Conservation (phyloP, 345 rosid species). For the Lenwebbia sp. region DNA sequence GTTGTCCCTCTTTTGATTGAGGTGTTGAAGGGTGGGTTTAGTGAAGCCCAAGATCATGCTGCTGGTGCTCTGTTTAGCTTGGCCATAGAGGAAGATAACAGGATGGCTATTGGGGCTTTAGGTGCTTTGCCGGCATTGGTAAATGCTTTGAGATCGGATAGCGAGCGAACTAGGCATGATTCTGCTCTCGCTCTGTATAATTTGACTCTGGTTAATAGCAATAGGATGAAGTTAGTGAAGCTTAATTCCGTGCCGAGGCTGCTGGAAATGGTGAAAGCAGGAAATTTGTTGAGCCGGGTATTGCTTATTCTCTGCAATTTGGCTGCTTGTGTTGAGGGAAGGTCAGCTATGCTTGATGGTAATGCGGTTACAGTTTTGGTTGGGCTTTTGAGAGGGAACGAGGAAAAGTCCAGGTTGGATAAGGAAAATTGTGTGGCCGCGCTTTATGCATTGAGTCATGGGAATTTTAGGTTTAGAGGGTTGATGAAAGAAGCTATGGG, state of each 20-base stretch:
- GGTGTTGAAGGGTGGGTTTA: conserved; percentile 51
- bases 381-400: conserved; percentile 37
- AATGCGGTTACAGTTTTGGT: conserved; percentile 54
- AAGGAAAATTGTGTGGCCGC: conserved; percentile 60
- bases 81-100: conserved; percentile 67
- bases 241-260: conserved; percentile 56
- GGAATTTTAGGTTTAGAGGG: conserved; percentile 70
- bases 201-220: conserved; percentile 48
- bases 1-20: conserved; percentile 54
- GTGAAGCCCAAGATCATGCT: conserved; percentile 72
- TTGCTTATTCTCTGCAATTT: conserved; percentile 52
- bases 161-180: conserved; percentile 54
- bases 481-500: conserved; percentile 52
- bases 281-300: conserved; percentile 33
- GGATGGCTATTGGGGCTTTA: conserved; percentile 73
- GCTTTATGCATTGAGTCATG: conserved; percentile 40
- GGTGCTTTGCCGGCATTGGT: conserved; percentile 76
- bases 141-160: conserved; percentile 49
- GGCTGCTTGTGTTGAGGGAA: conserved; percentile 59
- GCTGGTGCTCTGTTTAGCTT: conserved; percentile 75
- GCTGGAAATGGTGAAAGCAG: conserved; percentile 42
- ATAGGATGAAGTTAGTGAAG: conserved; percentile 45
- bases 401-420: conserved; percentile 32
- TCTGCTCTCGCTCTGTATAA: conserved; percentile 77
- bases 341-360: conserved; percentile 60